Base-by-base conservation (phyloP, 2,329 filamentous ascomycete genomes). In the Calonectria pseudoreteaudii region DNA sequence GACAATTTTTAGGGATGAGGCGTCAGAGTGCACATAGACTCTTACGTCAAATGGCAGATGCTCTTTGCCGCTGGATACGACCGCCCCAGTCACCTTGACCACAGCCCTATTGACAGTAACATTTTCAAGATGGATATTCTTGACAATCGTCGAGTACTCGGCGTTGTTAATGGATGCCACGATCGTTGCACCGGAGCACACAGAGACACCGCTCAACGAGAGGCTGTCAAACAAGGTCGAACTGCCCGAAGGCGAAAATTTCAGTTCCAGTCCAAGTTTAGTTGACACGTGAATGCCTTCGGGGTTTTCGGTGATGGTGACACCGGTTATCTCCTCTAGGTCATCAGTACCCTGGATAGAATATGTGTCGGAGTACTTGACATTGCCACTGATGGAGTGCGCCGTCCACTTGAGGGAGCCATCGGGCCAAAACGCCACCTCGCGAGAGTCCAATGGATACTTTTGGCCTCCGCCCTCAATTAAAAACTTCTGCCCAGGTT, bases 371-470 rank as follows among this genome's bases (percentile, higher is more conserved):
- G 82, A 79, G 13, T 84, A 80, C 0, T 74, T 79, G 2, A 86
- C 84, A 6, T 85, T 85, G 13, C 82, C 85, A 26, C 85, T 81
- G 56, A 92, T 81, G 0, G 90, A 89, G 77, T 92, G 90, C 5
- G 86, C 90, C 2, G 88, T 90, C 90, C 90, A 92, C 78, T 91
- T 92, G 72, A 91, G 84, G 0, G 90, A 91, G 20, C 88, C 89
- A 80, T 92, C 90, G 2, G 88, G 85, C 90, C 90, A 92, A 78
- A 72, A 77, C 16, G 74, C 76, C 70, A 77, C 41, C 44, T 77
- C 74, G 13, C 74, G 76, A 18, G 66, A 75, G 26, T 75, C 76
- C 31, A 77, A 49, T 8, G 74, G 68, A 49, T 75, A 64, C 14
- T 44, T 28, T 13, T 64, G 49, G 16, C 41, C 65, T 3, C 47